These are phyloP conservation scores for Termitomyces sp. DNA, from an alignment of 768 basidiomycete species.

Conservation along the genomic window DNA sequence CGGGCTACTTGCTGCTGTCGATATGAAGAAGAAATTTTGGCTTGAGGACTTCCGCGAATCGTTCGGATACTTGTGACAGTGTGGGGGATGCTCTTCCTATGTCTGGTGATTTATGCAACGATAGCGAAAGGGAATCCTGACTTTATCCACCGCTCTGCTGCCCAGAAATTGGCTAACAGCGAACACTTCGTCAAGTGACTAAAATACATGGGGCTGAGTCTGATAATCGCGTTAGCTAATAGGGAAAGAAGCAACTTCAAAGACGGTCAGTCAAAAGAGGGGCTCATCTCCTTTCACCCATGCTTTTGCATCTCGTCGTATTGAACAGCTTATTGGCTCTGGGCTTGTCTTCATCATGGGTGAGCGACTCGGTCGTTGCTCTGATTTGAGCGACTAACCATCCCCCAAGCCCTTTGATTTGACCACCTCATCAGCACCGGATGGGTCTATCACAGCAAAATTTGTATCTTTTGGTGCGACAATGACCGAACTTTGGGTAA, in stretches of 20 bases:
- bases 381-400: not conserved
- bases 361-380: not conserved
- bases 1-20: too few relatives aligned
- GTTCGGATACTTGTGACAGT: not conserved
- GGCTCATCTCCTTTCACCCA: not conserved
- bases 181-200: not conserved
- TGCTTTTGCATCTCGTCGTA: not conserved
- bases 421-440: constrained; percentile 44
- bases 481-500: constrained; percentile 53
- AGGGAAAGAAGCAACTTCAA: not conserved
- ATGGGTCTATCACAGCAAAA: constrained; percentile 56
- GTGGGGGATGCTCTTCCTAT: not conserved
- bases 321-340: not conserved
- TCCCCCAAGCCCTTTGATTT: constrained; percentile 42
- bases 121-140: not conserved
- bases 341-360: constrained; percentile 13
- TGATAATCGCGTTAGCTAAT: not conserved
- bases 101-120: not conserved
- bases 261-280: not conserved
- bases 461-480: constrained; percentile 58
- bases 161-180: not conserved
- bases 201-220: not conserved
- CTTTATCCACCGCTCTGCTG: not conserved
- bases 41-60: too few relatives aligned
- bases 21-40: too few relatives aligned